Percentiles rank a stretch among this genome's conserved stretches.
Conservation (phyloP, 805 yeast species). For the Priceomyces medius region DNA sequence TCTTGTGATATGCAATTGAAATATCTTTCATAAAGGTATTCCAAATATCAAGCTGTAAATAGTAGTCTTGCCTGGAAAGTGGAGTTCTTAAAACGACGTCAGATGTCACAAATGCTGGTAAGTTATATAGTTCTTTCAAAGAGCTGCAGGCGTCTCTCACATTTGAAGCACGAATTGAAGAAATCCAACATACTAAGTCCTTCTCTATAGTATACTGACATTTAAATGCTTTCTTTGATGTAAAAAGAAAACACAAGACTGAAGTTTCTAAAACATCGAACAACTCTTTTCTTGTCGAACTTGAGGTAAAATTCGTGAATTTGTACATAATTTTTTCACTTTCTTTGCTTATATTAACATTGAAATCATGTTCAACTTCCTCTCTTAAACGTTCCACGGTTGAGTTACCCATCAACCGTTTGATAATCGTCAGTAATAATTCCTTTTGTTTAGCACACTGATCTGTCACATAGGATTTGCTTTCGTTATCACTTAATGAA, state of each 20-base stretch:
- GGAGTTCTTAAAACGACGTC: constrained; percentile 43
- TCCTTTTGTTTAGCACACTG: constrained; percentile 5
- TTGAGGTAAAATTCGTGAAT: background rate
- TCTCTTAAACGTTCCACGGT: background rate
- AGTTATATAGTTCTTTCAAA: constrained; percentile 23
- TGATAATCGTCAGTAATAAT: constrained; percentile 4
- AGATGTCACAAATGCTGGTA: constrained; percentile 39
- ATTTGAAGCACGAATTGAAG: constrained; percentile 28
- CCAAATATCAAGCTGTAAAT: constrained; percentile 40
- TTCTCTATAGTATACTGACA: constrained; percentile 6
- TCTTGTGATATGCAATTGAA: constrained; percentile 19
- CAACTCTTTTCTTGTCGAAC: background rate
- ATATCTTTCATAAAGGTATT: constrained; percentile 22
- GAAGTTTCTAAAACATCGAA: constrained; percentile 4
- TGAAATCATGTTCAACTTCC: background rate
- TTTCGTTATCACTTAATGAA: background rate
- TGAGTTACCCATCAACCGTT: background rate
- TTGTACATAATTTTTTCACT: background rate
- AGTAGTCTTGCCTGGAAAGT: constrained; percentile 25
- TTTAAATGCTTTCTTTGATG: constrained; percentile 3
- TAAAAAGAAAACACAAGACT: constrained; percentile 4
- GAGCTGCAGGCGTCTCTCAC: constrained; percentile 33
- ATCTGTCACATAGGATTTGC: constrained; percentile 1
- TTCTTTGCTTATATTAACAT: background rate
- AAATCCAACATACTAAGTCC: constrained; percentile 28